A percentile compares a stretch with the other conserved stretches of the same genome.
Conservation (phyloP, 129 eudicot species). For the Flaveria sonorensis region DNA sequence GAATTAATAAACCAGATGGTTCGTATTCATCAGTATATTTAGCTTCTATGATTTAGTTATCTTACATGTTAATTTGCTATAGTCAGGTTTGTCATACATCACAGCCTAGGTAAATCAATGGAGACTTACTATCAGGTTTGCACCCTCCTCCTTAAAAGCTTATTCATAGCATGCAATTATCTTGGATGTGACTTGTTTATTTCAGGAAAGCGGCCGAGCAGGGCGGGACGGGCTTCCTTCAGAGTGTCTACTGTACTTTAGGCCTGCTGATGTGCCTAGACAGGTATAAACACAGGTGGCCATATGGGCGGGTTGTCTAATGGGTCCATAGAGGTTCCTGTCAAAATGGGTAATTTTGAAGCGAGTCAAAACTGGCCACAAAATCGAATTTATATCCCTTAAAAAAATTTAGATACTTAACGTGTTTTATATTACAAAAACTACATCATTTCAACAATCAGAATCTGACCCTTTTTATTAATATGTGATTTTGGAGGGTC, state of each 20-base stretch:
- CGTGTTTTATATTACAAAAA: neutral
- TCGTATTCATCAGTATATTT: constrained; percentile 31
- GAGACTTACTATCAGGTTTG: constrained; percentile 97
- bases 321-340: neutral
- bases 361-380: neutral
- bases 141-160: neutral
- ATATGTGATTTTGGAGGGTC: neutral
- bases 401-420: neutral
- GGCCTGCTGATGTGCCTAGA: constrained; percentile 96
- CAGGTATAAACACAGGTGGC: constrained; percentile 55
- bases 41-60: constrained; percentile 18
- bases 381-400: neutral
- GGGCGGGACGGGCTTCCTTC: constrained; percentile 99
- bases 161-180: constrained; percentile 22
- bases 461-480: neutral
- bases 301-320: neutral
- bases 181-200: constrained; percentile 25
- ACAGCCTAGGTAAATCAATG: constrained; percentile 98
- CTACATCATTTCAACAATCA: neutral
- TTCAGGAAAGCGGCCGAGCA: constrained; percentile 98
- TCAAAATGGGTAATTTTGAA: neutral
- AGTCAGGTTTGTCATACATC: constrained; percentile 99
- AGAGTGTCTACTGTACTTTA: constrained; percentile 85
- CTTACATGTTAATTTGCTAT: constrained; percentile 41
- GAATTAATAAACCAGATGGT: constrained; percentile 99